phyloP scores from a whole-genome alignment of 768 basidiomycete genomes.

The Hirschioporus abietinus region DNA sequence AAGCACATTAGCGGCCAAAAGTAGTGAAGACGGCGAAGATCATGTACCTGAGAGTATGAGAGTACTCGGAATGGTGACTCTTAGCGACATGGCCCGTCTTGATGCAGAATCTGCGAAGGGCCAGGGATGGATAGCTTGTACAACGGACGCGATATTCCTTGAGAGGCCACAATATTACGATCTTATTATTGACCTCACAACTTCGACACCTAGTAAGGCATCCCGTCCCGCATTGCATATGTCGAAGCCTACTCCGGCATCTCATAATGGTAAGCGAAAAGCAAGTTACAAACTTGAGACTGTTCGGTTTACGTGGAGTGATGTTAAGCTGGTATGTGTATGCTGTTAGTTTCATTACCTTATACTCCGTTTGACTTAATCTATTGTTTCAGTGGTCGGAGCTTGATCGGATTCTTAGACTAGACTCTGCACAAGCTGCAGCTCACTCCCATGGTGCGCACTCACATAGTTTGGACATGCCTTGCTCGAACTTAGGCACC shows the following conservation, averaged over 20 bases:
- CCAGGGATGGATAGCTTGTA: slow-evolving; percentile 83
- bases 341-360: background rate
- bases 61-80: slow-evolving; percentile 76
- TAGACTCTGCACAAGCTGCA: slow-evolving; percentile 34
- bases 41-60: slow-evolving; percentile 42
- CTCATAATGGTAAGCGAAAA: slow-evolving; percentile 4
- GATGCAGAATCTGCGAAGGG: slow-evolving; percentile 51
- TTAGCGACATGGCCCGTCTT: slow-evolving; percentile 65
- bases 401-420: slow-evolving; percentile 61
- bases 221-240: slow-evolving; percentile 64
- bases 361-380: slow-evolving; percentile 3
- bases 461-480: slow-evolving; percentile 22
- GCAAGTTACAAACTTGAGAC: slow-evolving; percentile 45
- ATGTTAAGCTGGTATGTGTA: slow-evolving; percentile 59
- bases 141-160: slow-evolving; percentile 80
- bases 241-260: slow-evolving; percentile 41
- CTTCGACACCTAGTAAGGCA: slow-evolving; percentile 52
- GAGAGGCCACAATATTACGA: slow-evolving; percentile 80
- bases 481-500: slow-evolving; percentile 23
- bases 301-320: slow-evolving; percentile 79
- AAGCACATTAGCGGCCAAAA: slow-evolving; percentile 1
- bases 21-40: background rate
- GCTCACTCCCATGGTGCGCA: slow-evolving; percentile 9
- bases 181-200: slow-evolving; percentile 74
- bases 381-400: slow-evolving; percentile 59